phyloP scores from a whole-genome alignment of 306 rosid genomes.

The Ormosia semicastrata region DNA sequence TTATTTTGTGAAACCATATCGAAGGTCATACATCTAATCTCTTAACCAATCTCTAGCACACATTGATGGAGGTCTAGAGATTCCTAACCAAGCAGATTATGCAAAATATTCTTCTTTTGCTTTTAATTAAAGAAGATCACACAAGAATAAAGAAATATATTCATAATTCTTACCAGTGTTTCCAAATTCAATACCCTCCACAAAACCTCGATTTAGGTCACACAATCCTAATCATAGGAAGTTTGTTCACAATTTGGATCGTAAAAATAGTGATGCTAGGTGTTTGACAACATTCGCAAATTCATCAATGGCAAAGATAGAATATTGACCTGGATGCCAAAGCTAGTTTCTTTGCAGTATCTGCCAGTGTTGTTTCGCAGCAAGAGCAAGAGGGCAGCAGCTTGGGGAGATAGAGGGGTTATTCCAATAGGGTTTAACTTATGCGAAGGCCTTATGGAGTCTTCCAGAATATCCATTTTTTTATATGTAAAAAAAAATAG shows the following conservation, averaged over 20 bases:
- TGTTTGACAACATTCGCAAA: neutral
- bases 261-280: neutral
- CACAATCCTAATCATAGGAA: neutral
- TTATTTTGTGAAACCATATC: neutral
- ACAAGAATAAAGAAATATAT: neutral
- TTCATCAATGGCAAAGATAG: neutral
- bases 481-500: neutral
- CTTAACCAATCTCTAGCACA: slow-evolving; percentile 8
- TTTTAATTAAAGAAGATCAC: slow-evolving; percentile 7
- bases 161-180: neutral
- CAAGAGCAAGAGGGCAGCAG: neutral
- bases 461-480: neutral
- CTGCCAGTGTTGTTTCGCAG: neutral
- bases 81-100: slow-evolving; percentile 18
- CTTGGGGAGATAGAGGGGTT: neutral
- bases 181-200: neutral
- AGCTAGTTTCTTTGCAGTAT: neutral
- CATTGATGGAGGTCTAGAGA: slow-evolving; percentile 1
- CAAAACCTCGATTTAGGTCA: slow-evolving; percentile 12
- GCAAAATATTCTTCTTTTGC: neutral
- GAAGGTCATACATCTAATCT: neutral
- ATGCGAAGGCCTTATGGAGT: neutral
- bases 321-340: slow-evolving; percentile 20
- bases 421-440: neutral
- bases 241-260: neutral